phyloP scores from a whole-genome alignment of 176 grass and related monocot genomes.

The Saccharum spontaneum region DNA sequence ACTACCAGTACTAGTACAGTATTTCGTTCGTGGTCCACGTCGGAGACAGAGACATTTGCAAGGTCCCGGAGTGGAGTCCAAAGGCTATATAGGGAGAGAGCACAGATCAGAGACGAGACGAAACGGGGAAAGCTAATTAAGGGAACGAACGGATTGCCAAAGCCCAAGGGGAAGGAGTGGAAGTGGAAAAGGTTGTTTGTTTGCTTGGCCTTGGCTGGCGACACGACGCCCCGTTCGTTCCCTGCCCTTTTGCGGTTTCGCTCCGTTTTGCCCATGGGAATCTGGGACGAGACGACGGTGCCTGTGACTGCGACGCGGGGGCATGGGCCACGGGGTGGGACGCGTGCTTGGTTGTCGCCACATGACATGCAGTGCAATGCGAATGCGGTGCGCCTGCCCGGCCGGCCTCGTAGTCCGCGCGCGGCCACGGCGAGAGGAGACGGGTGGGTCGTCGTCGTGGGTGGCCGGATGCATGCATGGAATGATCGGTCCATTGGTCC shows the following conservation, averaged over 20 bases:
- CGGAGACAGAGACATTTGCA: neutral
- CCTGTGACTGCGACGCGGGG: no score
- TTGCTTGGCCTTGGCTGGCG: no score
- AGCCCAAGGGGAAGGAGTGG: neutral
- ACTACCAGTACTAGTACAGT: no score
- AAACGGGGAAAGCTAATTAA: neutral
- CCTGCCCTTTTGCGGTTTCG: neutral
- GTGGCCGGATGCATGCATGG: neutral
- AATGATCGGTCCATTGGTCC: conserved; percentile 7
- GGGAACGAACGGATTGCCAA: neutral
- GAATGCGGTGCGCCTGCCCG: neutral
- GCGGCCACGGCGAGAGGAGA: neutral
- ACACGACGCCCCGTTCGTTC: neutral
- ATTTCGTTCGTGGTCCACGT: neutral
- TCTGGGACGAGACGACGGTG: neutral
- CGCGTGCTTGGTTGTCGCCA: neutral
- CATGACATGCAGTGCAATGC: neutral
- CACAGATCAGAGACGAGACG: neutral
- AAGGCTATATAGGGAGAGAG: neutral
- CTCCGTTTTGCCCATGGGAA: neutral
- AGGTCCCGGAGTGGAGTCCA: neutral
- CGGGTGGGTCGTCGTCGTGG: no score
- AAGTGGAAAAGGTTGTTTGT: conserved; percentile 6
- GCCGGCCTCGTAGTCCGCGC: conserved; percentile 38
- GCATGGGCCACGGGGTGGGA: neutral